phyloP scores from a whole-genome alignment of 805 yeast species.

The Yarrowia sp. region DNA sequence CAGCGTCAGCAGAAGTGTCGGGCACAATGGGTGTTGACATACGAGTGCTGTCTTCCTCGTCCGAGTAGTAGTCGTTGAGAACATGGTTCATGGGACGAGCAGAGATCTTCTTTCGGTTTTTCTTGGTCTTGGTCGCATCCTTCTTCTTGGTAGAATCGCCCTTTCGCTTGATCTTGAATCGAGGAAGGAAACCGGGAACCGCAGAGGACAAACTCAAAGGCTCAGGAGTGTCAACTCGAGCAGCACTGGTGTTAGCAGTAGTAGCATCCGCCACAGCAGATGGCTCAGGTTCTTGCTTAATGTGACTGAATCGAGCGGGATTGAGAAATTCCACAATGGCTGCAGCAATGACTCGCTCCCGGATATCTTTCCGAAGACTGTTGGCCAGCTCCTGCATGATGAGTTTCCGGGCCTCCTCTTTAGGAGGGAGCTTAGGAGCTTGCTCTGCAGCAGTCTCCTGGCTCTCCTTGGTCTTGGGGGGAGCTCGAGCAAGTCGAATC shows the following conservation, averaged over 20 bases:
- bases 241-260: constrained; percentile 7
- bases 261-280: neutral
- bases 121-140: constrained; percentile 24
- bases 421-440: constrained; percentile 33
- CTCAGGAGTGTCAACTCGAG: constrained; percentile 18
- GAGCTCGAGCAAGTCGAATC: neutral
- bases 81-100: constrained; percentile 36
- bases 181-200: neutral
- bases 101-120: constrained; percentile 16
- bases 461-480: neutral
- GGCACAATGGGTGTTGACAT: constrained; percentile 27
- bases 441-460: neutral
- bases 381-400: constrained; percentile 62
- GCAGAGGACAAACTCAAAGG: neutral
- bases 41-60: constrained; percentile 30
- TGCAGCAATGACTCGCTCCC: constrained; percentile 71
- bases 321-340: constrained; percentile 58
- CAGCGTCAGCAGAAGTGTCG: constrained; percentile 16
- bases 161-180: constrained; percentile 32
- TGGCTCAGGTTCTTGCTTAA: neutral
- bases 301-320: constrained; percentile 39
- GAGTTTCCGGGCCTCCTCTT: constrained; percentile 56
- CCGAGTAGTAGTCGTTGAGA: constrained; percentile 33
- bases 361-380: constrained; percentile 64
- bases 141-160: constrained; percentile 20